These are phyloP conservation scores for Globisporangium camurandrum DNA, from an alignment of 352 stramenopile genomes.

Conservation along the genomic window DNA sequence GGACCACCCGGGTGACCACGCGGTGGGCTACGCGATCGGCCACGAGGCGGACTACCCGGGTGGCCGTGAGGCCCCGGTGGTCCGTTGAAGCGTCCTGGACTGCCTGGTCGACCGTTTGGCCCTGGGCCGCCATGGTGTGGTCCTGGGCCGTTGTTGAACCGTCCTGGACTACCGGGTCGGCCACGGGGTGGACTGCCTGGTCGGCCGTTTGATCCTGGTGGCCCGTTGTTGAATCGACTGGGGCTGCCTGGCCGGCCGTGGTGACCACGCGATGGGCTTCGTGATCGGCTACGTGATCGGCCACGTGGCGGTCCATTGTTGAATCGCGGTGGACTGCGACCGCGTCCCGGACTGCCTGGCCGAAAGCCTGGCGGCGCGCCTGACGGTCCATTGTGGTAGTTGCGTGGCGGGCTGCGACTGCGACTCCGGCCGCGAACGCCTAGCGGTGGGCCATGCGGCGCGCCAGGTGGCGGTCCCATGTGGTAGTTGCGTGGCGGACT, in stretches of 20 bases:
- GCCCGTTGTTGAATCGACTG: neutral
- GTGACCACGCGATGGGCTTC: neutral
- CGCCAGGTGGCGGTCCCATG: neutral
- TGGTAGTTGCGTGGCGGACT: slow-evolving; percentile 7
- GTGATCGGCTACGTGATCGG: neutral
- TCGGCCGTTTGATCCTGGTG: neutral
- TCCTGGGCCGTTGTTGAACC: too few relatives aligned
- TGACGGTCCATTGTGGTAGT: too few relatives aligned
- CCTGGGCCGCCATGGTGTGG: too few relatives aligned
- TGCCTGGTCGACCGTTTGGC: neutral
- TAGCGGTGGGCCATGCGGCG: too few relatives aligned
- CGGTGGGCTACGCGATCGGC: too few relatives aligned
- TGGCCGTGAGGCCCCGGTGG: slow-evolving; percentile 12
- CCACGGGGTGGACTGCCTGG: neutral
- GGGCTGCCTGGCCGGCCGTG: neutral
- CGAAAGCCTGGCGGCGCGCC: slow-evolving; percentile 6
- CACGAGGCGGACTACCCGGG: too few relatives aligned
- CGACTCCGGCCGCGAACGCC: slow-evolving; percentile 14
- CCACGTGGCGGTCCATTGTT: too few relatives aligned
- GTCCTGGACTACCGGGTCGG: slow-evolving; percentile 1
- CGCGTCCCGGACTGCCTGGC: neutral
- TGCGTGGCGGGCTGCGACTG: slow-evolving; percentile 9
- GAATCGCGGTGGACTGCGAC: slow-evolving; percentile 4
- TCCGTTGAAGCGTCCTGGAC: neutral
- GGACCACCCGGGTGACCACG: too few relatives aligned